Percentiles rank a stretch among this genome's conserved stretches.
Conservation (phyloP, 768 basidiomycete genomes). For the Mycena capillaripes region DNA sequence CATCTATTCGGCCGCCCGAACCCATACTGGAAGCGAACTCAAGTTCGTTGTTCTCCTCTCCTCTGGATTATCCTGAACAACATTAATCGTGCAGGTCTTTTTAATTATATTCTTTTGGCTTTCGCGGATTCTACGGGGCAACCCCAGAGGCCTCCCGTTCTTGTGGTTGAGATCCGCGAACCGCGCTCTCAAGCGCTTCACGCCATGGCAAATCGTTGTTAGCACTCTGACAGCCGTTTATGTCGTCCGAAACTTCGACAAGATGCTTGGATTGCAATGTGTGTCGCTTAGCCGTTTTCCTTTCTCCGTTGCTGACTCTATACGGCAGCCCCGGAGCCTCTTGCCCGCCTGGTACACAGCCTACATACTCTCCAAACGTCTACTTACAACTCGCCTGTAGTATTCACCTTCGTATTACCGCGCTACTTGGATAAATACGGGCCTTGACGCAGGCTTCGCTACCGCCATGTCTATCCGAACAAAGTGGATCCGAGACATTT, state of each 20-base stretch:
- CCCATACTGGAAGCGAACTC: conserved; percentile 90
- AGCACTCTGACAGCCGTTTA: conserved; percentile 90
- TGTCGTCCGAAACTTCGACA: conserved; percentile 86
- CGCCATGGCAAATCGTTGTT: conserved; percentile 96
- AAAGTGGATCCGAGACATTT: conserved; percentile 91
- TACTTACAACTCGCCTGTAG: conserved; percentile 53
- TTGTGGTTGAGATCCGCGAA: conserved; percentile 75
- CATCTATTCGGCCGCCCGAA: conserved; percentile 91
- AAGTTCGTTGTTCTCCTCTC: conserved; percentile 58
- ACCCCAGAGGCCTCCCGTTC: conserved; percentile 74
- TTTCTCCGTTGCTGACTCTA: conserved; percentile 18
- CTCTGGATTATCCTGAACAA: not conserved
- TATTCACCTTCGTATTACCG: conserved; percentile 95
- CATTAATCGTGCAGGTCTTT: conserved; percentile 73
- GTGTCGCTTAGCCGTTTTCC: conserved; percentile 42
- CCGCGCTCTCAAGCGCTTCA: conserved; percentile 77
- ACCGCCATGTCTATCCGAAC: conserved; percentile 94
- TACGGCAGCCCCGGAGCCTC: conserved; percentile 87
- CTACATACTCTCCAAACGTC: not conserved
- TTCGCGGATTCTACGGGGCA: conserved; percentile 81
- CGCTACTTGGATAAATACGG: conserved; percentile 94
- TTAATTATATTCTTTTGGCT: conserved; percentile 94
- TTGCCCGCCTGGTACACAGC: conserved; percentile 83
- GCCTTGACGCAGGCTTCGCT: conserved; percentile 97
- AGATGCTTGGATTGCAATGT: conserved; percentile 87